Evolutionary conservation across 495 filamentous ascomycete genomes (phyloP).

Genomic region (Penicillium argentinense): DNA sequence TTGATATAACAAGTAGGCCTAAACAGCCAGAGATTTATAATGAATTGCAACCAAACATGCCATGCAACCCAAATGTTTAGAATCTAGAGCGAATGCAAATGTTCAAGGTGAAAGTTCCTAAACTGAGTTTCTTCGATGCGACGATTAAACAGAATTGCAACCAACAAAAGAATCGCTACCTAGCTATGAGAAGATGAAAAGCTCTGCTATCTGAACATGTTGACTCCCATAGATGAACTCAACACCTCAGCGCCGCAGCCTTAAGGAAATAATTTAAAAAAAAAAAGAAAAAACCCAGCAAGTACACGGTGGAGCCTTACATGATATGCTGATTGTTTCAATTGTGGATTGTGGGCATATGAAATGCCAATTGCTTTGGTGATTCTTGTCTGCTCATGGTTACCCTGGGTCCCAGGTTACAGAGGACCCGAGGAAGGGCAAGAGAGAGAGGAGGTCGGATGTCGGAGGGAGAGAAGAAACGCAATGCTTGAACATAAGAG

Average conservation of each 20-base stretch:
- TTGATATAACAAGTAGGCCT: too few species aligned
- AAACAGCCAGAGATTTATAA: too few species aligned
- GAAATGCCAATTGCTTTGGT: too few species aligned
- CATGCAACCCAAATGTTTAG: too few species aligned
- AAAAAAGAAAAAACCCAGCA: background rate
- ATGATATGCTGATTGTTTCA: background rate
- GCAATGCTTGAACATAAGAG: background rate
- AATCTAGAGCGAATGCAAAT: too few species aligned
- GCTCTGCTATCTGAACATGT: slow-evolving; percentile 7
- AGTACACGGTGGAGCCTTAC: background rate
- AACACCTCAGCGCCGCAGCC: slow-evolving; percentile 19
- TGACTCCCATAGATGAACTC: slow-evolving; percentile 6
- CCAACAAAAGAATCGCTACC: slow-evolving; percentile 8
- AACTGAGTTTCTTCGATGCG: background rate
- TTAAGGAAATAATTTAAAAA: slow-evolving; percentile 5
- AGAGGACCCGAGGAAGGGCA: too few species aligned
- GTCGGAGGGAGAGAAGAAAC: background rate
- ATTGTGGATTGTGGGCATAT: too few species aligned
- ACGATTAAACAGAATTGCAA: background rate
- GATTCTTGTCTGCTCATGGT: too few species aligned
- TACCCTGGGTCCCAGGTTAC: too few species aligned
- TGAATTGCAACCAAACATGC: too few species aligned
- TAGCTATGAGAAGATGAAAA: slow-evolving; percentile 13
- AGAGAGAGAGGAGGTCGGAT: background rate
- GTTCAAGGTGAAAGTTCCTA: too few species aligned